Base-by-base conservation (phyloP, 768 basidiomycete genomes). In the Boletus speciosus region DNA sequence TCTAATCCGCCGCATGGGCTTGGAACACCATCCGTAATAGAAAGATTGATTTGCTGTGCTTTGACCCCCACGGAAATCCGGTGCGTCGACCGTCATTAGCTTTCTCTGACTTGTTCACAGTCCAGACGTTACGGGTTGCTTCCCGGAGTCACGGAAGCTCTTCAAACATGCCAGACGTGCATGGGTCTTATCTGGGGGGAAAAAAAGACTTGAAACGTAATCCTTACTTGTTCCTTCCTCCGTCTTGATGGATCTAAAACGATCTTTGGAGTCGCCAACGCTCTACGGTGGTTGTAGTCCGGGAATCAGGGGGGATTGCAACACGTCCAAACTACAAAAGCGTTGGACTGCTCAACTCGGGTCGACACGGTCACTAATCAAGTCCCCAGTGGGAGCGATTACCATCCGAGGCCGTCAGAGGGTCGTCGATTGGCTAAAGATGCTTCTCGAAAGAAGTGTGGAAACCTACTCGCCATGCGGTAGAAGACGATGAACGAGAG, bases 131-230 rank as follows among this genome's bases (percentile, higher is more conserved):
- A 15, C 8, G 32, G 8, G 25, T 35, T n/a, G 16, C 27, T 34
- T 57, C 60, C 52, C 55, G 19, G 41, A 23, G 27, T 41, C 23
- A 37, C 59, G 47, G 62, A n/a, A 4, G 36, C 39, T 16, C 9
- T 38, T 23, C 39, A 9, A 25, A 39, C 47, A 27, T 19, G 36
- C 3, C 6, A 9, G 16, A 9, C n/a, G 35, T 27, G 47, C 16
- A 31, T n/a, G 38, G 45, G 54, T 2, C 53, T 56, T 63, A 51
- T 56, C 54, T 54, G 40, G 8, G 8, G 40, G 8, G 8, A 3
- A 32, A 11, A 23, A 47, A 43, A 12, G 31, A 25, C 16, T 25
- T 40, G 57, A 58, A 58, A 59, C 50, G 38, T n/a, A 11, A 34
- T 32, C 35, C 35, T 31, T 2, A 34, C 8, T 40, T 8, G 29